phyloP scores from a whole-genome alignment of 805 yeast species.

The Yarrowia osloensis region DNA sequence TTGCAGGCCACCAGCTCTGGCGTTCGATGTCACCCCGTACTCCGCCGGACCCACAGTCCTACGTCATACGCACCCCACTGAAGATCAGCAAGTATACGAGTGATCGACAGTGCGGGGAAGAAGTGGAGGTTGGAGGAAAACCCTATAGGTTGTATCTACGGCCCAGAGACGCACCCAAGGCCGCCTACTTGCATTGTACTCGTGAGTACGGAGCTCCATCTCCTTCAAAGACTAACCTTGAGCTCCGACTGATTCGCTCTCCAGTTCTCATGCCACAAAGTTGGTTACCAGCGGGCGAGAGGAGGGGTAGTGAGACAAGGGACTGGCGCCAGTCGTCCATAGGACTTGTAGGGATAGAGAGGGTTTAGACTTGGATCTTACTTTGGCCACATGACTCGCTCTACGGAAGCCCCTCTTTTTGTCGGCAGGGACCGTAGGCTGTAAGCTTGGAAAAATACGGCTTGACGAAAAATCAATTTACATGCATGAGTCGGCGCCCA shows the following conservation, averaged over 20 bases:
- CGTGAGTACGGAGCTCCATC: not conserved
- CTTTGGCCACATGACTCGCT: not conserved
- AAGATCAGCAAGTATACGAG: conserved; percentile 18
- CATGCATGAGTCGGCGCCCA: conserved; percentile 1
- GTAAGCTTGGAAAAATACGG: conserved; percentile 2
- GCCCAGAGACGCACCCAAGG: conserved; percentile 1
- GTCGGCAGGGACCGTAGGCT: not conserved
- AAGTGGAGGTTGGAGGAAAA: not conserved
- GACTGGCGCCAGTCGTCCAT: not conserved
- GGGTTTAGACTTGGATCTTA: not conserved
- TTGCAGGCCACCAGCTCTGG: too few relatives aligned
- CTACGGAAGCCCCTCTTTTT: not conserved
- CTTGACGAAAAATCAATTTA: not conserved
- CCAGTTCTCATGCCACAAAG: not conserved
- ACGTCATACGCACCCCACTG: not conserved
- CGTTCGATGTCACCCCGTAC: too few relatives aligned
- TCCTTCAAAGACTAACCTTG: conserved; percentile 11
- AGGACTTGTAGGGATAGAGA: not conserved
- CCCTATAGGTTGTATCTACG: not conserved
- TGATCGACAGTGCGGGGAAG: conserved; percentile 25
- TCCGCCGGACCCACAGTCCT: not conserved
- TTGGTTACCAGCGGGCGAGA: not conserved
- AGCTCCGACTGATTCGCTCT: not conserved
- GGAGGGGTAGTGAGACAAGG: conserved; percentile 18
- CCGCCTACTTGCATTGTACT: conserved; percentile 2